Evolutionary conservation across 192 early-diverging fungal species (phyloP).

Genomic region (Umbelopsis sp.): DNA sequence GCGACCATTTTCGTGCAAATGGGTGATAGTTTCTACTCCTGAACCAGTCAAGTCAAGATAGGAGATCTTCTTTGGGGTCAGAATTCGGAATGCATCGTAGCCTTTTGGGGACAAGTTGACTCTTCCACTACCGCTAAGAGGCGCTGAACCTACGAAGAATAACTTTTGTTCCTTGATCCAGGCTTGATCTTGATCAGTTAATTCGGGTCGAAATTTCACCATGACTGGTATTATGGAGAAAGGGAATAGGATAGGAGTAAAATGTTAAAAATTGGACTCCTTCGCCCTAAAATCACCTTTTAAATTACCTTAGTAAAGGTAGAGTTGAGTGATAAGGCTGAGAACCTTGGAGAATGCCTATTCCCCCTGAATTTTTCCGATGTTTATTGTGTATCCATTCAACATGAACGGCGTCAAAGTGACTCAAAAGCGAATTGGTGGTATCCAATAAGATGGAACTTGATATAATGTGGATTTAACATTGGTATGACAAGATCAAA

Average conservation of each 20-base stretch:
- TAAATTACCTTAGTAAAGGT: too few species aligned
- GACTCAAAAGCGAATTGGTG: too few species aligned
- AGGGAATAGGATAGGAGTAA: background rate
- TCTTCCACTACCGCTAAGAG: conserved; percentile 46
- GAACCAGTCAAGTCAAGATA: conserved; percentile 49
- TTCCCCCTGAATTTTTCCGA: too few species aligned
- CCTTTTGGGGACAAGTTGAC: conserved; percentile 67
- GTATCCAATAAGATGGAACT: too few species aligned
- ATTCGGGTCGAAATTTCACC: conserved; percentile 48
- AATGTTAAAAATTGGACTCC: background rate
- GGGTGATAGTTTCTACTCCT: conserved; percentile 62
- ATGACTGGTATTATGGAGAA: conserved; percentile 25
- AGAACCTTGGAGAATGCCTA: too few species aligned
- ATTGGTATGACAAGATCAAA: too few species aligned
- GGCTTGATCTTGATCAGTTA: conserved; percentile 44
- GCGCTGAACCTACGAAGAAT: conserved; percentile 62
- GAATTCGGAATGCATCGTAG: conserved; percentile 55
- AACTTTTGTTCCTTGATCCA: conserved; percentile 62
- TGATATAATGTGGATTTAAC: too few species aligned
- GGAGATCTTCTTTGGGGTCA: conserved; percentile 37
- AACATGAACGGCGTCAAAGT: too few species aligned
- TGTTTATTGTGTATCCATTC: too few species aligned
- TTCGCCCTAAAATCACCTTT: too few species aligned
- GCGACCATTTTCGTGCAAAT: conserved; percentile 63
- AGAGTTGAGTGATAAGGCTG: too few species aligned